phyloP scores from a whole-genome alignment of 208 protist species.

The Willaertia magna region DNA sequence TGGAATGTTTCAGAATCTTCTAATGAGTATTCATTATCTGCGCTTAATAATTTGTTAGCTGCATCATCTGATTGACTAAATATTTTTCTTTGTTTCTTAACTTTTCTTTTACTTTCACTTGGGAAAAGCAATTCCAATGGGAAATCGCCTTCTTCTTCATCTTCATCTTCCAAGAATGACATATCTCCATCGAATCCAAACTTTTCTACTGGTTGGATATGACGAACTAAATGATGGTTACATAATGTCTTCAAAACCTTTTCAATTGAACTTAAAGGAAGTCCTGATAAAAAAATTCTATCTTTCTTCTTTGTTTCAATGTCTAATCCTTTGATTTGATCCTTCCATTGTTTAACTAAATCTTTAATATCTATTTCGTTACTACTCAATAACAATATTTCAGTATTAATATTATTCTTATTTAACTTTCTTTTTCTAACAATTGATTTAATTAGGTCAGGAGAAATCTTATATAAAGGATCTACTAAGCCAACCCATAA shows the following conservation, averaged over 20 bases:
- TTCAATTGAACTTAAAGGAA: neutral
- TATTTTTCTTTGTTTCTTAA: neutral
- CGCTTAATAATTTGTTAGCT: neutral
- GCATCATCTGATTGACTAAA: neutral
- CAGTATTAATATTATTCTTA: neutral
- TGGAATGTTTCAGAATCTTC: neutral
- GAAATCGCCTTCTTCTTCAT: neutral
- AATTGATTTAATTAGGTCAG: neutral
- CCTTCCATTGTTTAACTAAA: neutral
- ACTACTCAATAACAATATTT: too few species aligned
- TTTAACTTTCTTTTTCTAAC: neutral
- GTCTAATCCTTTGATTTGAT: neutral
- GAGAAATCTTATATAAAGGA: neutral
- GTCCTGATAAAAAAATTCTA: neutral
- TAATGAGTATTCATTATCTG: neutral
- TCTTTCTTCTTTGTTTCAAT: neutral
- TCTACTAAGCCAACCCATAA: neutral
- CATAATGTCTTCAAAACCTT: neutral
- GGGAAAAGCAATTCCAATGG: neutral
- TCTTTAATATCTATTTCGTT: neutral
- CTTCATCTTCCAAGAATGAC: neutral
- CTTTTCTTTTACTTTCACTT: neutral
- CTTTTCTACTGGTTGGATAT: neutral
- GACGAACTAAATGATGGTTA: neutral
- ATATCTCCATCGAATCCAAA: neutral